These are phyloP conservation scores for Leptographium procerum DNA, from an alignment of 2,329 filamentous ascomycete genomes.

Conservation along the genomic window DNA sequence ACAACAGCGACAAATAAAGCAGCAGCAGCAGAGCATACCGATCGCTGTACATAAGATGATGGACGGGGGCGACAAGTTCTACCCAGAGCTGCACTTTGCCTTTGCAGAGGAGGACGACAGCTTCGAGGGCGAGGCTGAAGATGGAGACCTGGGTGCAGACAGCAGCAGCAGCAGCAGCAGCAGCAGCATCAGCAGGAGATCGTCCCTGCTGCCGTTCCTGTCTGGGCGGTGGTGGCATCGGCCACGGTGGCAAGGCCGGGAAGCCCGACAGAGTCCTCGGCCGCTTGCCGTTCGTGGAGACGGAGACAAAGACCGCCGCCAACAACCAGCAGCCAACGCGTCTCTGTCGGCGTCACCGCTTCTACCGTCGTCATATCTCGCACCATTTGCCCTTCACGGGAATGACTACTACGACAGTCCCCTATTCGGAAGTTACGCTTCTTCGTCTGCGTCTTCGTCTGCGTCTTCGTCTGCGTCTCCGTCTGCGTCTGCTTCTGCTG, in stretches of 20 bases:
- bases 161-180: not conserved
- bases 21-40: conserved; percentile 25
- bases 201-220: not conserved
- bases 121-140: no score
- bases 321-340: conserved; percentile 12
- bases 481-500: no score
- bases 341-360: not conserved
- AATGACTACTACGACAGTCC: conserved; percentile 10
- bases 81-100: conserved; percentile 53
- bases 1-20: no score
- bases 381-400: conserved; percentile 41
- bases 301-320: conserved; percentile 3
- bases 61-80: conserved; percentile 64
- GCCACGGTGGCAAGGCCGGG: not conserved
- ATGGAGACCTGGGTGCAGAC: no score
- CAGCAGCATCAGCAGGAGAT: not conserved
- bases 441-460: no score
- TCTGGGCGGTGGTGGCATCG: not conserved
- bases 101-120: conserved; percentile 10
- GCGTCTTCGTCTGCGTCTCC: no score
- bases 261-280: not conserved
- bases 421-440: no score
- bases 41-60: conserved; percentile 62
- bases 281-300: not conserved
- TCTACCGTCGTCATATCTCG: conserved; percentile 24